These are phyloP conservation scores for Mycosphaerella sp. DNA, from an alignment of 2,329 filamentous ascomycete genomes.

Conservation along the genomic window DNA sequence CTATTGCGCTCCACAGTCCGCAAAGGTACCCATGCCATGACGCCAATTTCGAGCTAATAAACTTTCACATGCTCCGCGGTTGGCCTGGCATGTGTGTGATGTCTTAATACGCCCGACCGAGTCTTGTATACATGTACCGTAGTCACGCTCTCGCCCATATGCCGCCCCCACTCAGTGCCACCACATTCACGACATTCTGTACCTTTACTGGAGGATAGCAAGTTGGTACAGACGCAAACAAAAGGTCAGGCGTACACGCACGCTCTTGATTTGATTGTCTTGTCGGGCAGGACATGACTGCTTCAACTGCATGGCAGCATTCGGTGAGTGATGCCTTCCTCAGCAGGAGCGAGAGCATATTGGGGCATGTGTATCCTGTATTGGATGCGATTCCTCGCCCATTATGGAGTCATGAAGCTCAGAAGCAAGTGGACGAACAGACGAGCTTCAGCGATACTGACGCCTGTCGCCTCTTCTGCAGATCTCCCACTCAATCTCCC, in stretches of 20 bases:
- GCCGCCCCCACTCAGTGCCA: not conserved
- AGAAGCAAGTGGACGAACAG: constrained; percentile 5
- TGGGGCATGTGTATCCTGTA: not conserved
- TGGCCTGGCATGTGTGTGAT: not conserved
- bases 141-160: constrained; percentile 3
- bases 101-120: not conserved
- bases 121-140: not conserved
- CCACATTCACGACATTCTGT: not conserved
- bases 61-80: constrained; percentile 10
- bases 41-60: not conserved
- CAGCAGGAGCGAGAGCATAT: not conserved
- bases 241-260: constrained; percentile 4
- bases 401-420: constrained; percentile 7
- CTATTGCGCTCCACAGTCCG: too few relatives aligned
- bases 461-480: constrained; percentile 6
- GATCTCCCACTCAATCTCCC: constrained; percentile 22
- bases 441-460: constrained; percentile 4
- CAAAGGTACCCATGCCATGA: not conserved
- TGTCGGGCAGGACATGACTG: constrained; percentile 9
- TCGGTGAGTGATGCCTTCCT: constrained; percentile 17
- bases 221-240: not conserved
- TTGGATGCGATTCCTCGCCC: constrained; percentile 4
- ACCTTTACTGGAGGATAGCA: not conserved
- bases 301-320: constrained; percentile 20
- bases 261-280: constrained; percentile 1